Evolutionary conservation across 2,329 filamentous ascomycete species (phyloP), one percentile per base, ranked within the genome.

Genomic region (Ustulina deusta): DNA sequence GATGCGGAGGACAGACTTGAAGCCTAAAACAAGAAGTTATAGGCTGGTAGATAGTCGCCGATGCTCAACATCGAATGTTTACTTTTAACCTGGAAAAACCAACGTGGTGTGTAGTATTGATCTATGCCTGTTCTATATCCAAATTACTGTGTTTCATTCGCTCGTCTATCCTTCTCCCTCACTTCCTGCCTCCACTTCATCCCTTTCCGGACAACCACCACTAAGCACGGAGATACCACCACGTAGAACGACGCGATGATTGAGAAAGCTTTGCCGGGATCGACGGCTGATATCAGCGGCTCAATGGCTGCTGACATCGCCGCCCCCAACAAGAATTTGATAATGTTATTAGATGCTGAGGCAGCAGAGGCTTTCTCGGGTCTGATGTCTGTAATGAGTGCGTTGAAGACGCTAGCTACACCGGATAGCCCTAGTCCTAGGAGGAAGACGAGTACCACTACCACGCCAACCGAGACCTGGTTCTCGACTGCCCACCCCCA

Each of bases 321-420:
- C 0, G 89, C 89, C 25, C 87, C 87, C 54, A 89, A 78, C 22
- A 87, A 76, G 74, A 89, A 91, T 29, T 89, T 80, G 10, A 88
- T 83, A 9, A 91, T 79, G 69, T 91, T 90, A 68, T 88, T 89
- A 0, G 87, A 85, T 0, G 88, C 88, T 3, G 87, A 87, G 0
- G 86, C 86, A 0, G 87, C 89, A 0, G 86, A 86, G 0, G 88
- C 87, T 6, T 85, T 83, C 27, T 85, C 79, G 0, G 87, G 88
- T 66, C 88, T 86, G 1, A 91, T 78, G 71, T 91, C 89, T 1
- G 90, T 85, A 20, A 90, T 82, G 15, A 91, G 80, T 0, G 86
- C 88, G 69, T 83, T 86, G 36, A 90, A 81, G 54, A 89, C 83
- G 61, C 84, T 86, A 73, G 90, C 90, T 0, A 85, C 84, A 1